Percentiles rank a stretch among this genome's conserved stretches.
Evolutionary conservation across 768 basidiomycete genomes (phyloP).

Genomic region (Suillus subluteus): DNA sequence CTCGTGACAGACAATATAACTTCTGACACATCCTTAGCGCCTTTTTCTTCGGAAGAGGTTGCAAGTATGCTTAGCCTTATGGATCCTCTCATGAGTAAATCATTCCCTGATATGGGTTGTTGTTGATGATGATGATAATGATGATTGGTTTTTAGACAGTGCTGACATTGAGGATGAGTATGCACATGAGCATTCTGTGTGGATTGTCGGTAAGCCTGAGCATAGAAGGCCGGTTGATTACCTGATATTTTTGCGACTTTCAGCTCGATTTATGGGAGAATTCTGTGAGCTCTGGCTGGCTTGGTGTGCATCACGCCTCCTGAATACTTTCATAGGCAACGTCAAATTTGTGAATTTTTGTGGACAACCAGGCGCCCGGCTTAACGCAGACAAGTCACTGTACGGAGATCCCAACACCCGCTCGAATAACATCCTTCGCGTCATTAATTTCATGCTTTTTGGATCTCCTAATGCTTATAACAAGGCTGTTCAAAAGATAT

Average conservation of each 20-base stretch:
- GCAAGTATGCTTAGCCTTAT: slow-evolving; percentile 1
- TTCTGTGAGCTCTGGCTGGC: background rate
- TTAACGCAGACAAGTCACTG: slow-evolving; percentile 32
- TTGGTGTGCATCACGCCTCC: background rate
- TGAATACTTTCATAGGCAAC: slow-evolving; percentile 21
- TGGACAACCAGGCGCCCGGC: slow-evolving; percentile 30
- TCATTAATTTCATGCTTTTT: slow-evolving; percentile 46
- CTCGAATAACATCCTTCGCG: background rate
- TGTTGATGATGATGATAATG: background rate
- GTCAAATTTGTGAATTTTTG: slow-evolving; percentile 33
- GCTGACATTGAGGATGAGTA: background rate
- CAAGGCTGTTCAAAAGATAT: slow-evolving; percentile 44
- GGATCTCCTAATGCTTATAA: slow-evolving; percentile 49
- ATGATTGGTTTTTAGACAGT: background rate
- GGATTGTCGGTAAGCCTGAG: slow-evolving; percentile 3
- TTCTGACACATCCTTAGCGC: background rate
- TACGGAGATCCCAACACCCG: background rate
- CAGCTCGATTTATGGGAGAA: slow-evolving; percentile 7
- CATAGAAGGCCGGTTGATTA: background rate
- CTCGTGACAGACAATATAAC: background rate
- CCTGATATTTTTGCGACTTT: background rate
- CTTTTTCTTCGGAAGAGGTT: slow-evolving; percentile 7
- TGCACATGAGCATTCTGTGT: background rate
- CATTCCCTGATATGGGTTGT: background rate
- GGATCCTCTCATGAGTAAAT: slow-evolving; percentile 3